Conservation (phyloP, 306 rosid species). For the Corylus avellana region DNA sequence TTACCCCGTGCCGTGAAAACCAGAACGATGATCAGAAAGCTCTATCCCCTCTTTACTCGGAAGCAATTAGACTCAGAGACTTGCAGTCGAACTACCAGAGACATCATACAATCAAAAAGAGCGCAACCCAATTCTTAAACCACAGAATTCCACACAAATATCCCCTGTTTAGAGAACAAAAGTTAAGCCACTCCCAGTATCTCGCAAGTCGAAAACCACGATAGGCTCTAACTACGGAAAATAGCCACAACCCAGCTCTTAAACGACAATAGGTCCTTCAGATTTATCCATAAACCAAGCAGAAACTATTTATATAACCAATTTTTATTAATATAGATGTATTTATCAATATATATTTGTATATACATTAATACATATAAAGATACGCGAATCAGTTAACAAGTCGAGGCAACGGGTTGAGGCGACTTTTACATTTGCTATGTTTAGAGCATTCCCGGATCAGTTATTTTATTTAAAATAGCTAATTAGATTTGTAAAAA, state of each 20-base stretch:
- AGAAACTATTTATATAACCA: not conserved
- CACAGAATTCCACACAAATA: not conserved
- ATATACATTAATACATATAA: too few species aligned
- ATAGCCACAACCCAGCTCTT: slow-evolving; percentile 20
- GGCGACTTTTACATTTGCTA: too few species aligned
- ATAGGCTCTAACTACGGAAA: slow-evolving; percentile 1
- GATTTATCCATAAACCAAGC: slow-evolving; percentile 20
- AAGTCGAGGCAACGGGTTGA: too few species aligned
- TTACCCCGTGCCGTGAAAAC: slow-evolving; percentile 26
- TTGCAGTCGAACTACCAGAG: not conserved
- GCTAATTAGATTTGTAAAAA: too few species aligned
- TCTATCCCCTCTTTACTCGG: slow-evolving; percentile 19
- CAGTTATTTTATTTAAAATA: too few species aligned
- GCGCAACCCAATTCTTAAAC: not conserved
- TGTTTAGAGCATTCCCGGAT: too few species aligned
- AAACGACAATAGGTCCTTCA: slow-evolving; percentile 2
- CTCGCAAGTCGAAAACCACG: not conserved
- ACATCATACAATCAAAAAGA: not conserved
- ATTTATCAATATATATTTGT: too few species aligned
- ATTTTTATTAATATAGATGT: too few species aligned
- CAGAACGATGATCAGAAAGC: slow-evolving; percentile 25
- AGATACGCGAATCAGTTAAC: too few species aligned
- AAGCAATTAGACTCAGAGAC: slow-evolving; percentile 10
- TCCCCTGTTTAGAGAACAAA: not conserved
- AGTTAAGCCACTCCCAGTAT: not conserved